Evolutionary conservation across 495 filamentous ascomycete species (phyloP).

Genomic region (Aspergillus leporis): DNA sequence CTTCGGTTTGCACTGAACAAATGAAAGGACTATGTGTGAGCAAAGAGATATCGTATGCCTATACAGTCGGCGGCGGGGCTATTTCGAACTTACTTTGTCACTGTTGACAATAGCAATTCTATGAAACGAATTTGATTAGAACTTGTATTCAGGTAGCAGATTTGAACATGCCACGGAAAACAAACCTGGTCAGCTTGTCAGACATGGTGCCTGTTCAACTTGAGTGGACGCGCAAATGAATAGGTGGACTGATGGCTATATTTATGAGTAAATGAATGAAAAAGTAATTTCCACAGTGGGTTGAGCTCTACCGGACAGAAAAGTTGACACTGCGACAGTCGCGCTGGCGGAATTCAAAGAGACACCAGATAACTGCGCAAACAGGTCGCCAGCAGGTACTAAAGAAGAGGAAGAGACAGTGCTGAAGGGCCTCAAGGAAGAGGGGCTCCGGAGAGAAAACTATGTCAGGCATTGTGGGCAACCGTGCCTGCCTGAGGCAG

Average conservation of each 20-base stretch:
- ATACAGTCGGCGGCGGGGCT: constrained; percentile 35
- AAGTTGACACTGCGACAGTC: constrained; percentile 18
- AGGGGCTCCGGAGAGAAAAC: constrained; percentile 33
- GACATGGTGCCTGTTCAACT: constrained; percentile 58
- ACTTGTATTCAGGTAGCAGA: not conserved
- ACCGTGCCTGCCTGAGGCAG: constrained; percentile 23
- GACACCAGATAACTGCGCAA: constrained; percentile 23
- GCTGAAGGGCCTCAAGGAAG: constrained; percentile 21
- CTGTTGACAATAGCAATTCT: constrained; percentile 97
- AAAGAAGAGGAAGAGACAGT: constrained; percentile 16
- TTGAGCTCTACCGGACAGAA: constrained; percentile 11
- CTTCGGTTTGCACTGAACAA: constrained; percentile 90
- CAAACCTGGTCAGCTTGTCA: constrained; percentile 83
- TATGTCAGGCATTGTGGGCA: constrained; percentile 33
- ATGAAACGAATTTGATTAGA: constrained; percentile 22
- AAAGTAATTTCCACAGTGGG: not conserved
- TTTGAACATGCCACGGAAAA: not conserved
- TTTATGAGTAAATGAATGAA: not conserved
- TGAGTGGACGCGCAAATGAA: constrained; percentile 22
- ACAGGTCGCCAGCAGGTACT: constrained; percentile 11
- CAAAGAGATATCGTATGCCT: constrained; percentile 15
- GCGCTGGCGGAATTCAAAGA: constrained; percentile 17
- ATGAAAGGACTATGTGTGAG: constrained; percentile 35
- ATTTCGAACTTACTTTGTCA: constrained; percentile 75
- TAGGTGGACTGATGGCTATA: constrained; percentile 2